Percentiles rank a stretch among this genome's conserved stretches.
phyloP scores from a whole-genome alignment of 2,329 filamentous ascomycete genomes.

The Colletotrichum eremochloae region DNA sequence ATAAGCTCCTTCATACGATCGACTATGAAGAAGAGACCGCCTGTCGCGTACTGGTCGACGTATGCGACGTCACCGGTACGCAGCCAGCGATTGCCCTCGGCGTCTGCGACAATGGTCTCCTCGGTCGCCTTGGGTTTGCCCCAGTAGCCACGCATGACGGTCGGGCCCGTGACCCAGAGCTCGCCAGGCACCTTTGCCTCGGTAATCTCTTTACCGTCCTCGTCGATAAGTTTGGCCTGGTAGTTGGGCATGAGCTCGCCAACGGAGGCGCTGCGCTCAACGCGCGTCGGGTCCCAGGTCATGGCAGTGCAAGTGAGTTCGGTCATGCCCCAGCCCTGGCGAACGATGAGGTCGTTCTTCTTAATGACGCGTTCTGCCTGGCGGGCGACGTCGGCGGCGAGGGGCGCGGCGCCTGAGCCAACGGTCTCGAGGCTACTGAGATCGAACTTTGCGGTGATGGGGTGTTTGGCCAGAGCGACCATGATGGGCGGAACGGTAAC shows the following conservation, averaged over 20 bases:
- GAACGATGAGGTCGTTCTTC: constrained; percentile 51
- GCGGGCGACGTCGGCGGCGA: constrained; percentile 67
- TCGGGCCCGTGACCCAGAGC: constrained; percentile 79
- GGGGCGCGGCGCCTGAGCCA: constrained; percentile 77
- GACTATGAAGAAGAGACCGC: constrained; percentile 71
- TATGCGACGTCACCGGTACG: constrained; percentile 82
- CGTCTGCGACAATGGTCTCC: constrained; percentile 64
- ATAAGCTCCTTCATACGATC: constrained; percentile 79
- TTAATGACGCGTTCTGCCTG: constrained; percentile 67
- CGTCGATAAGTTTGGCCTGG: constrained; percentile 74
- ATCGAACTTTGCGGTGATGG: constrained; percentile 74
- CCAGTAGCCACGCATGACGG: constrained; percentile 84
- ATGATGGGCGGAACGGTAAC: constrained; percentile 81
- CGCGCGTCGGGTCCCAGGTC: constrained; percentile 69
- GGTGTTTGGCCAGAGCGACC: constrained; percentile 79
- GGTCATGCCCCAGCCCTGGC: constrained; percentile 91
- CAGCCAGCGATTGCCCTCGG: constrained; percentile 72
- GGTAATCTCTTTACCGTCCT: constrained; percentile 66
- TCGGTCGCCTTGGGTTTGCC: constrained; percentile 75
- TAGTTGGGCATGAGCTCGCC: constrained; percentile 79
- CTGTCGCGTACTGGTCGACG: constrained; percentile 68
- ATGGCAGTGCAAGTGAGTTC: constrained; percentile 81
- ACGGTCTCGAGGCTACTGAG: constrained; percentile 73
- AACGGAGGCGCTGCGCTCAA: constrained; percentile 61
- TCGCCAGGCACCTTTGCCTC: constrained; percentile 72